phyloP scores from a whole-genome alignment of 2,329 filamentous ascomycete species.

The Rhinocladiella mackenziei region DNA sequence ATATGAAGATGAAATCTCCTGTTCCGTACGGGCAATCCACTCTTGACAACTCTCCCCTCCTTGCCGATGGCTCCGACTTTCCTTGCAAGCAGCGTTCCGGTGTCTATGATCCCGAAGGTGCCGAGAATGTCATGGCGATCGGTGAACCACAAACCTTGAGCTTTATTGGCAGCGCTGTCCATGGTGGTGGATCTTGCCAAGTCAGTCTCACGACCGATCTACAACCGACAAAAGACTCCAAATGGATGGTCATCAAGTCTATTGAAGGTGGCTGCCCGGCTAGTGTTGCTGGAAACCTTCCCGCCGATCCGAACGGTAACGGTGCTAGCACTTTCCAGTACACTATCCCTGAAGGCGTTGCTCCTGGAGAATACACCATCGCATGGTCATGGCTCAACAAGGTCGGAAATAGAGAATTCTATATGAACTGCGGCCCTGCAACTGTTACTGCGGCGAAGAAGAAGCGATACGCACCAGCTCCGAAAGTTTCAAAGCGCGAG shows the following conservation, averaged over 20 bases:
- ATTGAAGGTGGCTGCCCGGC: slow-evolving; percentile 82
- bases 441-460: slow-evolving; percentile 54
- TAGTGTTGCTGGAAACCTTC: slow-evolving; percentile 56
- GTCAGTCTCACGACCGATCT: slow-evolving; percentile 77
- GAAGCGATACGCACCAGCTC: slow-evolving; percentile 40
- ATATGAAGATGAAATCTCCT: slow-evolving; percentile 71
- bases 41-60: slow-evolving; percentile 63
- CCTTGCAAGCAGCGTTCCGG: slow-evolving; percentile 70
- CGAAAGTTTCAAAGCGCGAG: slow-evolving; percentile 27
- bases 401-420: slow-evolving; percentile 89
- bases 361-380: slow-evolving; percentile 71
- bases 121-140: slow-evolving; percentile 57
- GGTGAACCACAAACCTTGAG: slow-evolving; percentile 59
- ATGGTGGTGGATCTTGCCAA: slow-evolving; percentile 92
- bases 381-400: slow-evolving; percentile 97
- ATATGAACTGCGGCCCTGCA: slow-evolving; percentile 90
- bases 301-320: slow-evolving; percentile 41
- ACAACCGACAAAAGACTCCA: slow-evolving; percentile 59
- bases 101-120: slow-evolving; percentile 43
- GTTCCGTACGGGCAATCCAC: slow-evolving; percentile 54
- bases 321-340: slow-evolving; percentile 63
- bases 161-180: slow-evolving; percentile 69
- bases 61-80: slow-evolving; percentile 60
- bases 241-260: slow-evolving; percentile 86
- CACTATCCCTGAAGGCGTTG: slow-evolving; percentile 66